A percentile compares a stretch with the other conserved stretches of the same genome.
phyloP scores from a whole-genome alignment of 352 stramenopile species.

The Globisporangium cylindrosporum region DNA sequence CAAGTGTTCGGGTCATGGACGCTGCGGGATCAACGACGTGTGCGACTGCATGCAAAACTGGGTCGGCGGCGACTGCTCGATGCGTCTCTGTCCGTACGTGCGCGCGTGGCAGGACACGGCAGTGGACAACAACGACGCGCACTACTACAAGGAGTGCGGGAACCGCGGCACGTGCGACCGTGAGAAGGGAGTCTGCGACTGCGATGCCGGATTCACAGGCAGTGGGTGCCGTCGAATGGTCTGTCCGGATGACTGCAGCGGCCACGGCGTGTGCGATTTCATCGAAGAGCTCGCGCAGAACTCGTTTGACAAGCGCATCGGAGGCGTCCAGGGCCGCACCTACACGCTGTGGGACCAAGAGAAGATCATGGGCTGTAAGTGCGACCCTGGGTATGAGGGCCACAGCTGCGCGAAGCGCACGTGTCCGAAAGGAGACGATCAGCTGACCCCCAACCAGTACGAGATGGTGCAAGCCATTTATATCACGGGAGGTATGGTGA shows the following conservation, averaged over 20 bases:
- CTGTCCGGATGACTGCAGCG: slow-evolving; percentile 43
- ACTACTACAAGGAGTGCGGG: slow-evolving; percentile 72
- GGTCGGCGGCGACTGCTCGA: slow-evolving; percentile 42
- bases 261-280: slow-evolving; percentile 49
- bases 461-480: slow-evolving; percentile 55
- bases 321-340: slow-evolving; percentile 19
- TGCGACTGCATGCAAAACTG: slow-evolving; percentile 86
- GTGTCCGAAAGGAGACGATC: slow-evolving; percentile 85
- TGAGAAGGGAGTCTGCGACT: slow-evolving; percentile 64
- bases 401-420: slow-evolving; percentile 62
- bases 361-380: slow-evolving; percentile 66
- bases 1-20: slow-evolving; percentile 87
- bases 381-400: slow-evolving; percentile 49
- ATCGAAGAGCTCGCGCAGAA: slow-evolving; percentile 51
- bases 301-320: slow-evolving; percentile 42
- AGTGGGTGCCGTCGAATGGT: slow-evolving; percentile 51
- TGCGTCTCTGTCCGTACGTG: slow-evolving; percentile 37
- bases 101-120: slow-evolving; percentile 53
- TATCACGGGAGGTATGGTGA: not conserved
- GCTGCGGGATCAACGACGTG: slow-evolving; percentile 72
- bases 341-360: slow-evolving; percentile 77
- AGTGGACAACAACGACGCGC: slow-evolving; percentile 40
- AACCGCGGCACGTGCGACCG: slow-evolving; percentile 76
- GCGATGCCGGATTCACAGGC: slow-evolving; percentile 59
- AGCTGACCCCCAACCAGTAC: slow-evolving; percentile 47